phyloP scores from a whole-genome alignment of 495 filamentous ascomycete species.

The Tricharina praecox region DNA sequence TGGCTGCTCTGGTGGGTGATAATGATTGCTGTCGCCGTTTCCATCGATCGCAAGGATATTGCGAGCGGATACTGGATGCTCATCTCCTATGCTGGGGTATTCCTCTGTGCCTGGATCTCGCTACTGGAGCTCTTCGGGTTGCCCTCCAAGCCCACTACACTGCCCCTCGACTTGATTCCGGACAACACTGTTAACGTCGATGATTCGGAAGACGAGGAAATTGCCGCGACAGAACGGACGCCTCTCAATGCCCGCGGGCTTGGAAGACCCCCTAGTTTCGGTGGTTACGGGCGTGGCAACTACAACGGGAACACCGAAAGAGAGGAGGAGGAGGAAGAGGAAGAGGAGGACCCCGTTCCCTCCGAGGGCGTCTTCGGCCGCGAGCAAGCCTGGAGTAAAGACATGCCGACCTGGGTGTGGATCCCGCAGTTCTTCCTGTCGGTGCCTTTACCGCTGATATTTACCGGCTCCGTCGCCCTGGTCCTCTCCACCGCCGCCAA shows the following conservation, averaged over 20 bases:
- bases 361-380: slow-evolving; percentile 43
- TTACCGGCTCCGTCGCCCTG: slow-evolving; percentile 57
- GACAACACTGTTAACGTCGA: not conserved
- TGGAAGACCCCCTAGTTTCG: slow-evolving; percentile 51
- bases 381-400: slow-evolving; percentile 73
- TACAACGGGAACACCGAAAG: no score
- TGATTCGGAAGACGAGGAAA: slow-evolving; percentile 31
- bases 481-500: slow-evolving; percentile 52
- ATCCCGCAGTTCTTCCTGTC: slow-evolving; percentile 66
- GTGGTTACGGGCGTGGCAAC: slow-evolving; percentile 38
- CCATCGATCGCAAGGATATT: slow-evolving; percentile 43
- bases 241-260: slow-evolving; percentile 53
- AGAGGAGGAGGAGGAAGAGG: slow-evolving; percentile 27
- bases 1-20: slow-evolving; percentile 56
- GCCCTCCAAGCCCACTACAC: slow-evolving; percentile 27
- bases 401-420: slow-evolving; percentile 71
- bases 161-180: not conserved
- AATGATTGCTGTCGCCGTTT: slow-evolving; percentile 55
- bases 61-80: slow-evolving; percentile 69
- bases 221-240: slow-evolving; percentile 57
- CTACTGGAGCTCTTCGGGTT: slow-evolving; percentile 67
- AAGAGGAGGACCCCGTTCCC: slow-evolving; percentile 21
- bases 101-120: slow-evolving; percentile 53
- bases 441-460: slow-evolving; percentile 55
- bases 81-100: slow-evolving; percentile 58